Conservation (phyloP, 1,139 yeast species). For the Torulaspora globosa region DNA sequence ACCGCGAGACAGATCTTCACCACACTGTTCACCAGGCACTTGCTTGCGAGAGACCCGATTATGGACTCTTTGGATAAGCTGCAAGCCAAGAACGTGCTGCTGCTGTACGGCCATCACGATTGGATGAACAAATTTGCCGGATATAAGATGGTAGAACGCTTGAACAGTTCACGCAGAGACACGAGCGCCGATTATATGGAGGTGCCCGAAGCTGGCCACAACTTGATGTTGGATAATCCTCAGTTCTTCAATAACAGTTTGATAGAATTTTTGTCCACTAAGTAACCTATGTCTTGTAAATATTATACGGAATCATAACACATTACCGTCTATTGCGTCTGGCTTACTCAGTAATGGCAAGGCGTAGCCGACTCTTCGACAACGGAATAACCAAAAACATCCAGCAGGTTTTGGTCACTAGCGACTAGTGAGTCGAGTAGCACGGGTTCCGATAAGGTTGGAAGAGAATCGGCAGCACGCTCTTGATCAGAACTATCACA, state of each 20-base stretch:
- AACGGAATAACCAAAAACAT: conserved; percentile 2
- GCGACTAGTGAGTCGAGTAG: conserved; percentile 12
- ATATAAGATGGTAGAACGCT: conserved; percentile 41
- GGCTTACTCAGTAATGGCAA: too few species aligned
- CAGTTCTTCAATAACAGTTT: conserved; percentile 52
- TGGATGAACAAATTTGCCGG: conserved; percentile 87
- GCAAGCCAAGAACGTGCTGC: conserved; percentile 46
- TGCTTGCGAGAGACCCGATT: conserved; percentile 73
- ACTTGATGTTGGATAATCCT: conserved; percentile 72
- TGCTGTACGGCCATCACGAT: conserved; percentile 78
- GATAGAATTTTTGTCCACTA: conserved; percentile 40
- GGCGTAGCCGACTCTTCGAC: background rate
- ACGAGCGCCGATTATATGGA: conserved; percentile 42
- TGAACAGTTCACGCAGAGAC: conserved; percentile 35
- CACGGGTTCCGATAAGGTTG: conserved; percentile 9
- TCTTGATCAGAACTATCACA: background rate
- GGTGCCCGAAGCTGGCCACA: conserved; percentile 66
- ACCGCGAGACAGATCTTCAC: conserved; percentile 50
- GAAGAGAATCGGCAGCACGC: background rate
- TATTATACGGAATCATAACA: background rate
- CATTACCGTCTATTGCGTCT: background rate
- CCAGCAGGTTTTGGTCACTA: conserved; percentile 10
- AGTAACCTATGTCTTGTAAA: conserved; percentile 1
- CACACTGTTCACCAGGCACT: conserved; percentile 38
- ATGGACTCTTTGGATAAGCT: conserved; percentile 53